Evolutionary conservation across 441 rosid genomes (phyloP), one percentile per base, ranked within the genome.

Genomic region (Erodium chrysanthum): DNA sequence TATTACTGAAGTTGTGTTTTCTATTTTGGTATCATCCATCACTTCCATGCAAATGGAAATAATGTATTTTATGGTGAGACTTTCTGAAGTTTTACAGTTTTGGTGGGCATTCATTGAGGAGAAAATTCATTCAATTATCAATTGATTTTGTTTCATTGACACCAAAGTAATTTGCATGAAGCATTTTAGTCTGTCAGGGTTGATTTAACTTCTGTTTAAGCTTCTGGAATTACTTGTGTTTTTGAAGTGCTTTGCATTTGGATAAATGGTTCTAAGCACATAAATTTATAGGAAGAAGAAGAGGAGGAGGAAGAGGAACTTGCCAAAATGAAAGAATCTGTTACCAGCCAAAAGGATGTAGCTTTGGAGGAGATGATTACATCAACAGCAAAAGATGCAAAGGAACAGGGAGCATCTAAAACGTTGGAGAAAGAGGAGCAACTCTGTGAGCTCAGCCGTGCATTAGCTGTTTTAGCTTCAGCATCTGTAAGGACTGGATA

Each of bases 381-480:
- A 78, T 65, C 85, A 52, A 84, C 91, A n/a, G 80, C 85, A 65
- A 83, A 71, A 73, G 86, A 84, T 68, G 87, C 84, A 54, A 74
- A 66, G 60, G 88, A 87, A 68, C 83, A 80, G 78, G 84, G 82
- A 12, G 81, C 58, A 70, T 84, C 87, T 2, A 84, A 80, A 83
- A 81, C 91, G 65, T 72, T 86, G 42, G 91, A 86, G 75, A 79
- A 84, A 66, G 87, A 83, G 56, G 91, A 83, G 69, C 85, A 87
- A 76, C 92, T 87, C 42, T 87, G 92, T 73, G 89, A 87, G 79
- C 89, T 85, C 66, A 85, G 92, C 60, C 89, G 84, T 73, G 92
- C 92, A 67, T 72, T 87, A 68, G 89, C 89, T 68, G 84, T 87
- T 70, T 78, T 87, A 46, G 88, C 92, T 80, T 87, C 92, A 63